A percentile compares a stretch with the other conserved stretches of the same genome.
Conservation (phyloP, 495 filamentous ascomycete genomes). For the Achaetomiella virescens region DNA sequence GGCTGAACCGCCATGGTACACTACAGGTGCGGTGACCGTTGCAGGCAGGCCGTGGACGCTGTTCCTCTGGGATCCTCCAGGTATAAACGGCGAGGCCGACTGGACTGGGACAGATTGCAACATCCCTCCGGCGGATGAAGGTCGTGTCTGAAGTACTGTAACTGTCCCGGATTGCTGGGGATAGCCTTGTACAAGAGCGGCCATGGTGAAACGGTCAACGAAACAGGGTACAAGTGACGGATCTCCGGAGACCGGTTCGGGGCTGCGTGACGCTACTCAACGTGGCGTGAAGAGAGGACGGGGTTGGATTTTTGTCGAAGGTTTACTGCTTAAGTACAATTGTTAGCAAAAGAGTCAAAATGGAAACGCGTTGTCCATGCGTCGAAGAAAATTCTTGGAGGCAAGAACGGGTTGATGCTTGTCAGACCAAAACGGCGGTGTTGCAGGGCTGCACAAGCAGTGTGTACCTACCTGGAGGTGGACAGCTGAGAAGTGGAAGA, state of each 20-base stretch:
- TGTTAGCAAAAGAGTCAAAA: neutral
- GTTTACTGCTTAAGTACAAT: conserved; percentile 2
- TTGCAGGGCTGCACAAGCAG: neutral
- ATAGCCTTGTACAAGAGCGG: conserved; percentile 86
- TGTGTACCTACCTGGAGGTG: conserved; percentile 1
- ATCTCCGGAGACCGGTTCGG: neutral
- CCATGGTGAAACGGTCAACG: conserved; percentile 51
- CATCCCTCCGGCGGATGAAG: conserved; percentile 63
- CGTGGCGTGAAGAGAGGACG: conserved; percentile 2
- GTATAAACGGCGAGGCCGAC: conserved; percentile 50
- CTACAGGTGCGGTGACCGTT: conserved; percentile 44
- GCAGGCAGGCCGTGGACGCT: conserved; percentile 52
- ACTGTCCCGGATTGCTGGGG: conserved; percentile 74
- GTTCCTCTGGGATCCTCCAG: conserved; percentile 52
- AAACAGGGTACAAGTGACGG: neutral
- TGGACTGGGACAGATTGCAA: conserved; percentile 49
- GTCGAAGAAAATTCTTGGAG: too few relatives aligned
- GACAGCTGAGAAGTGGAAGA: neutral
- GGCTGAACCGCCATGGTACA: conserved; percentile 65
- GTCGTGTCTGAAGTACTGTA: conserved; percentile 75
- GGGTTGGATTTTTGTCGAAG: neutral
- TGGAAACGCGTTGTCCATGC: too few relatives aligned
- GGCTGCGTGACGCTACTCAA: conserved; percentile 15
- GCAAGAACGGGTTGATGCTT: neutral
- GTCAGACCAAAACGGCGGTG: neutral